These are phyloP conservation scores for Stagonosporopsis vannaccii DNA, from an alignment of 2,329 filamentous ascomycete species.

Conservation along the genomic window DNA sequence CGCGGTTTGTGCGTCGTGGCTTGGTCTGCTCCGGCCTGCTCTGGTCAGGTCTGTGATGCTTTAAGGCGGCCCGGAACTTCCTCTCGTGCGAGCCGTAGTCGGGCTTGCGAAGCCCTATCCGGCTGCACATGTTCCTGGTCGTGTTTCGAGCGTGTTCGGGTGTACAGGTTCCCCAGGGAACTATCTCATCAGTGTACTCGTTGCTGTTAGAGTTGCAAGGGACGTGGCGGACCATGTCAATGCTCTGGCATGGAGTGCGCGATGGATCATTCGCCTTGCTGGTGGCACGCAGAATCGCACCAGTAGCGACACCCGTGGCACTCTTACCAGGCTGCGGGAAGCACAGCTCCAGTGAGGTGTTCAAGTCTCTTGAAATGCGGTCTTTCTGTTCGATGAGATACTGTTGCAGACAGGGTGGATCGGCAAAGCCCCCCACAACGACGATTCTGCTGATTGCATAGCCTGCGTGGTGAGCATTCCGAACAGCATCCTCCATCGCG, in stretches of 20 bases:
- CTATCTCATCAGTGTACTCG: conserved; percentile 1
- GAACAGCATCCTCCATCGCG: conserved; percentile 16
- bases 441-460: conserved; percentile 16
- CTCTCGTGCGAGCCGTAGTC: too few species aligned
- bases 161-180: too few species aligned
- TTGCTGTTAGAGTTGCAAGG: conserved; percentile 1
- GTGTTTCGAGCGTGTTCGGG: too few species aligned
- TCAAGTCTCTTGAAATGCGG: neutral
- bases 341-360: neutral
- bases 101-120: too few species aligned
- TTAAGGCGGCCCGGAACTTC: too few species aligned
- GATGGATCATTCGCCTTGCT: conserved; percentile 22
- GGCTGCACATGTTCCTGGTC: too few species aligned
- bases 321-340: conserved; percentile 3
- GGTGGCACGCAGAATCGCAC: conserved; percentile 21
- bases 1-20: too few species aligned
- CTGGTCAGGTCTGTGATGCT: too few species aligned
- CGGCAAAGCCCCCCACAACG: conserved; percentile 22
- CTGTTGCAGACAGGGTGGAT: conserved; percentile 18
- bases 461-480: neutral
- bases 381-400: conserved; percentile 7
- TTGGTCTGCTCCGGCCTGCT: too few species aligned
- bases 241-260: conserved; percentile 17
- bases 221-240: conserved; percentile 20
- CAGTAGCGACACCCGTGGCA: conserved; percentile 25